Evolutionary conservation across 2,329 filamentous ascomycete genomes (phyloP).

Genomic region (Colletotrichum noveboracense): DNA sequence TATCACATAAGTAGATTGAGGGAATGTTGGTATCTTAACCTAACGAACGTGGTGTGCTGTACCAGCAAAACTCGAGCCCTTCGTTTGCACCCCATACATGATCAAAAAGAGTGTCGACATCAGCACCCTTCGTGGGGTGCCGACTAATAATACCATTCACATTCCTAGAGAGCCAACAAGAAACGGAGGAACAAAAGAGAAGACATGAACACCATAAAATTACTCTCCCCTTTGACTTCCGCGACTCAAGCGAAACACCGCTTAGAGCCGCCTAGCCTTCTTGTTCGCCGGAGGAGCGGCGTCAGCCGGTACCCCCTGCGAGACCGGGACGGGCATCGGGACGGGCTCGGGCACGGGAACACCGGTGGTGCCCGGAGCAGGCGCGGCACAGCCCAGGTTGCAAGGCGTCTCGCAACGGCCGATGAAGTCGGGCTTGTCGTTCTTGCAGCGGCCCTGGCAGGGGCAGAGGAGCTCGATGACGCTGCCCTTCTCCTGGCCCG

Average conservation of each 20-base stretch:
- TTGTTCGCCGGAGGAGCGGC: neutral
- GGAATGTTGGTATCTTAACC: conserved; percentile 11
- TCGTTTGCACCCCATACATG: neutral
- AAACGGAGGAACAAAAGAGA: neutral
- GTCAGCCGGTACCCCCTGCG: neutral
- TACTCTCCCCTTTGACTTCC: neutral
- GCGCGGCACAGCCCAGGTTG: conserved; percentile 33
- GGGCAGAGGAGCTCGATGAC: conserved; percentile 42
- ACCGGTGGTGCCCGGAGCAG: neutral
- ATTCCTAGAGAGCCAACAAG: neutral
- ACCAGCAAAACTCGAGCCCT: neutral
- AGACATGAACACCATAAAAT: neutral
- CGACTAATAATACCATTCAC: neutral
- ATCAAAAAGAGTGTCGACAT: conserved; percentile 3
- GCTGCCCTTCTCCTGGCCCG: conserved; percentile 35
- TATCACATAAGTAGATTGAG: neutral
- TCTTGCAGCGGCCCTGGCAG: conserved; percentile 41
- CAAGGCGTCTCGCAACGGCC: conserved; percentile 44
- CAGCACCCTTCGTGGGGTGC: conserved; percentile 10
- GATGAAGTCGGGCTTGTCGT: conserved; percentile 42
- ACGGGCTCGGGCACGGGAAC: neutral
- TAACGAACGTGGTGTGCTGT: neutral
- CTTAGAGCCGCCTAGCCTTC: neutral
- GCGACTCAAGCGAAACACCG: neutral
- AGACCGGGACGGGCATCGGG: neutral